Evolutionary conservation across 202 grass and related monocot species (phyloP), one percentile per base, ranked within the genome.

Genomic region (Zoysia matrella): DNA sequence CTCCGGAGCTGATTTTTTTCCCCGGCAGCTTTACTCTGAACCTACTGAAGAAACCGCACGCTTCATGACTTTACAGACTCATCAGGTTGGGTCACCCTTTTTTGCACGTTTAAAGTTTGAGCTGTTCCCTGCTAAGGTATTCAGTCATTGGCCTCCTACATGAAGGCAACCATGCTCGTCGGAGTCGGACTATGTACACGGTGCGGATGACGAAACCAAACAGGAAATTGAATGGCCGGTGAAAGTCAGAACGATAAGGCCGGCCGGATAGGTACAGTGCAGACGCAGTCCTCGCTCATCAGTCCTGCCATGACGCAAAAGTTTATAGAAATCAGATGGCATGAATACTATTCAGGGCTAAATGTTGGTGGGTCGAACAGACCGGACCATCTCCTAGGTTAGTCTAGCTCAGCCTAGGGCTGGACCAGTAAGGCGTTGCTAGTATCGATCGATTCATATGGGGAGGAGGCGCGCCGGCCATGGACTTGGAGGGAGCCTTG

Each of bases 181-280:
- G 40, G 74, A 82, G 47, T 18, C 84, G 30, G 30, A 36, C 30
- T 36, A 36, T 36, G 30, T 36, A 36, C 30, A 36, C 30, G 30
- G 30, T 36, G 30, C 30, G 30, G 30, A 36, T 36, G 30, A 36
- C 30, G 30, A 36, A 36, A 36, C 30, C 30, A 36, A 36, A 36
- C 30, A 36, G 30, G 77, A 89, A 89, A 89, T 76, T 89, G 72
- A 72, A 85, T 16, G 51, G 77, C 77, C 66, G 72, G 77, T 81
- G 82, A 77, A 78, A 60, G 83, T 67, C 73, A 67, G 76, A 58
- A 88, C 66, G 82, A 85, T 85, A 79, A 79, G 30, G 30, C 30
- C 30, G 75, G 47, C 47, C 47, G 47, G 80, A 83, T 72, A 44
- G 13, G 36, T 11, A 47, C 86, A 80, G 76, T 68, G 6, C 42